Evolutionary conservation across 352 stramenopile genomes (phyloP).

Genomic region (Globisporangium viniferum): DNA sequence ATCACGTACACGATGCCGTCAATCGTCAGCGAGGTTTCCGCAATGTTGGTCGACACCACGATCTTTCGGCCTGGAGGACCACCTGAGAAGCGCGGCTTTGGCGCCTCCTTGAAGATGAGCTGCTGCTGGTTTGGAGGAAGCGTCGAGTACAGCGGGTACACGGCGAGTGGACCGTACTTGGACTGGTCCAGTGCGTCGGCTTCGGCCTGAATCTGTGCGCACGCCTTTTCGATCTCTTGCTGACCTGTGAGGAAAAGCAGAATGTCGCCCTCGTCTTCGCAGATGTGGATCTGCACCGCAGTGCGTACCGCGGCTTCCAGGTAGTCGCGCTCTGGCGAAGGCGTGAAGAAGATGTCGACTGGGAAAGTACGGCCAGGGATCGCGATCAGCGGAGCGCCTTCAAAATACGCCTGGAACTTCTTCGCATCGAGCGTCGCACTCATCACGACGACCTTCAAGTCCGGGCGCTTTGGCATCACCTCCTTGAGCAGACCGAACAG

Average conservation of each 20-base stretch:
- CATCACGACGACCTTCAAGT: slow-evolving; percentile 99
- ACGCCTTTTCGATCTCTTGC: slow-evolving; percentile 98
- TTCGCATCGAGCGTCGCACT: slow-evolving; percentile 97
- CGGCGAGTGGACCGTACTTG: slow-evolving; percentile 93
- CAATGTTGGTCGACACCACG: slow-evolving; percentile 99
- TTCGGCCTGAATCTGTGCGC: slow-evolving; percentile 85
- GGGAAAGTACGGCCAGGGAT: slow-evolving; percentile 97
- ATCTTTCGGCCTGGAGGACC: slow-evolving; percentile 93
- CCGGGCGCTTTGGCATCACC: slow-evolving; percentile 89
- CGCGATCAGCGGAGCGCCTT: slow-evolving; percentile 88
- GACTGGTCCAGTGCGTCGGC: slow-evolving; percentile 88
- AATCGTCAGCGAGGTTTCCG: slow-evolving; percentile 99
- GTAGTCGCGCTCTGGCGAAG: slow-evolving; percentile 97
- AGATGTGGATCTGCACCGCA: slow-evolving; percentile 96
- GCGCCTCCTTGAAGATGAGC: slow-evolving; percentile 98
- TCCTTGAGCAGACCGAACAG: slow-evolving; percentile 98
- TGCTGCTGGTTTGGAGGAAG: slow-evolving; percentile 98
- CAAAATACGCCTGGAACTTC: slow-evolving; percentile 96
- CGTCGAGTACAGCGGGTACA: slow-evolving; percentile 97
- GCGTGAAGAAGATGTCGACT: slow-evolving; percentile 98
- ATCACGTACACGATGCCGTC: slow-evolving; percentile 99
- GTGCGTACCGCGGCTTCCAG: slow-evolving; percentile 90
- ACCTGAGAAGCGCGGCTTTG: slow-evolving; percentile 79
- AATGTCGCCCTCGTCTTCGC: slow-evolving; percentile 96
- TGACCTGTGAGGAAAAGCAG: slow-evolving; percentile 99